Base-by-base conservation (phyloP, 805 yeast genomes). In the Huiozyma naganishii region DNA sequence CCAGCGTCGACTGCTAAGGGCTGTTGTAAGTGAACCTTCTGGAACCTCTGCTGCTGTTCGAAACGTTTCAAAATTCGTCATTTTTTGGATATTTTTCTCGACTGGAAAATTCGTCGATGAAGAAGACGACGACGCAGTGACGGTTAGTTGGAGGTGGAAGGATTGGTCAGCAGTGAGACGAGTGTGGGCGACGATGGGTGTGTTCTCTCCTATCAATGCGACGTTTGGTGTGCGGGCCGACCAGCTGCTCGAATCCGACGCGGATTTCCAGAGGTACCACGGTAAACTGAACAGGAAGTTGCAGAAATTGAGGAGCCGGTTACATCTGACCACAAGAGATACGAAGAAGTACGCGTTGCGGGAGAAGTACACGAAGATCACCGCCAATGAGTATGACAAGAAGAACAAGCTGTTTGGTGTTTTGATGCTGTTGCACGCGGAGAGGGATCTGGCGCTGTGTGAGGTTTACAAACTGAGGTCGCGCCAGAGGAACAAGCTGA, bases 191-290 rank as follows among this genome's bases (percentile, higher is more conserved):
- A 13, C 27, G 6, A 39, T 39, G 41, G 52, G 40, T 33, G 49
- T 44, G 10, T 59, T 50, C 41, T 59, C 65, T 13, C 66, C 71
- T 23, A 46, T 68, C 12, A 54, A 55, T 17, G 59, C 66, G 30
- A 68, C 74, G 0, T 64, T 53, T 49, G 74, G 74, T 12, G 76
- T 70, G 10, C 76, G 95, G 45, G 69, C 73, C 52, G 73, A 73
- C 42, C 79, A 79, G 10, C 75, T 78, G 52, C 69, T 87, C 43
- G 76, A 76, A 51, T 71, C 86, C 4, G 70, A 85, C 0, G 75
- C 73, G 12, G 96, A 88, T 55, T 87, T 66, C 58, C 75, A 72
- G 39, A 78, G 76, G 50, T 82, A 83, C 53, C 80, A 94, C 57
- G 71, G 69, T 42, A 72, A 78, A 51, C 59, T 80, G 43, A 77